Base-by-base conservation (phyloP, 352 stramenopile species). In the Plasmopara halstedii region DNA sequence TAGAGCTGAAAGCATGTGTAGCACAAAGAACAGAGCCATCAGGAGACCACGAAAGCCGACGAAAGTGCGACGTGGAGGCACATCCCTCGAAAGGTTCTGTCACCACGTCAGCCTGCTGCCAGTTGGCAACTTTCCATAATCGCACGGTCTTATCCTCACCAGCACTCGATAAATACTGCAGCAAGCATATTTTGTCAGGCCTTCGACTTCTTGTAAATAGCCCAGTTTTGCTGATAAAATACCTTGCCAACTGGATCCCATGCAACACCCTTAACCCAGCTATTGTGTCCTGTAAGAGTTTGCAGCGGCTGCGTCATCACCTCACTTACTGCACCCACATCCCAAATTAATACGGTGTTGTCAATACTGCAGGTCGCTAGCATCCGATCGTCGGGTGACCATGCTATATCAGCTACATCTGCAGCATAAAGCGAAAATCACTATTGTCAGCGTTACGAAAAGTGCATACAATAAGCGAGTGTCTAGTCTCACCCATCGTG, bases 311-410 rank as follows among this genome's bases (percentile, higher is more conserved):
- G 76, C 26, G 58, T 87, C 69, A 91, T 85, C n/a, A 89, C 69
- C 2, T 83, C 60, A 23, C 45, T 68, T 17, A 86, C 32, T 20
- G 56, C 56, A 42, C 79, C 70, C 18, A 94, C 74, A 45, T 85
- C 73, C 83, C 83, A 94, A 44, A 94, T 87, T 36, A 88, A 64
- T 50, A 94, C 90, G 23, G 75, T 78, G 50, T 94, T 94, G 62
- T 94, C 83, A 47, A 94, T 91, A 46, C 79, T 91, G 61, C 83
- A 94, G 2, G 79, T 91, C n/a, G 83, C 83, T 14, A 94, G 55
- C 58, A 92, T 88, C 6, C 79, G 77, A 53, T 94, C 83, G 56
- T 94, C 83, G 0, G 83, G 83, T 2, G 83, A 94, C 83, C 83
- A 94, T 17, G 83, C 79, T 5, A 94, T 48, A 32, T 94, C 83